phyloP scores from a whole-genome alignment of 495 filamentous ascomycete species.

The Aspergillus funiculosus region DNA sequence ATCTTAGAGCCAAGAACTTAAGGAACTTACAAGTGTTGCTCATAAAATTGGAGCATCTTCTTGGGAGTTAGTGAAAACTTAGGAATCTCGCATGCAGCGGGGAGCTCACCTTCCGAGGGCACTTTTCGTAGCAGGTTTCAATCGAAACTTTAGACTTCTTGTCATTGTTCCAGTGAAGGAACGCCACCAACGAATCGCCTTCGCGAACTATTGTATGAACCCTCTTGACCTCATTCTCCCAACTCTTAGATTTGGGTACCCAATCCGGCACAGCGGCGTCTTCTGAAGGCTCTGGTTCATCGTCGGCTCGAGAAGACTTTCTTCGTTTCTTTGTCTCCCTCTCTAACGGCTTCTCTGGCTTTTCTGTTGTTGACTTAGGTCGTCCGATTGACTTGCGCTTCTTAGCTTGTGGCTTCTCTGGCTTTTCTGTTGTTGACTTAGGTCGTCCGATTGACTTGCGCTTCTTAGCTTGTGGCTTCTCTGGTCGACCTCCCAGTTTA shows the following conservation, averaged over 20 bases:
- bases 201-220: constrained; percentile 56
- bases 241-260: constrained; percentile 48
- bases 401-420: constrained; percentile 10
- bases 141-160: constrained; percentile 35
- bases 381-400: constrained; percentile 32
- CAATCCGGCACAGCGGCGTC: constrained; percentile 25
- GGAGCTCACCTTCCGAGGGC: constrained; percentile 31
- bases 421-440: constrained; percentile 20
- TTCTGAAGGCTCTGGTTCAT: constrained; percentile 20
- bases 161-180: constrained; percentile 52
- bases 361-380: constrained; percentile 23
- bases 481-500: constrained; percentile 51
- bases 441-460: constrained; percentile 35
- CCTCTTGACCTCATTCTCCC: constrained; percentile 50
- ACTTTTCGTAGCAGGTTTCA: constrained; percentile 38
- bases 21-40: constrained; percentile 38
- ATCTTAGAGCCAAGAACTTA: not conserved
- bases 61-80: constrained; percentile 15
- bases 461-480: constrained; percentile 31
- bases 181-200: constrained; percentile 41
- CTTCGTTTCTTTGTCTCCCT: constrained; percentile 17
- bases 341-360: constrained; percentile 9
- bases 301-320: constrained; percentile 12
- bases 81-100: no score
- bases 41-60: constrained; percentile 46